These are phyloP conservation scores for Xylaria sp. DNA, from an alignment of 2,329 filamentous ascomycete species.

Conservation along the genomic window DNA sequence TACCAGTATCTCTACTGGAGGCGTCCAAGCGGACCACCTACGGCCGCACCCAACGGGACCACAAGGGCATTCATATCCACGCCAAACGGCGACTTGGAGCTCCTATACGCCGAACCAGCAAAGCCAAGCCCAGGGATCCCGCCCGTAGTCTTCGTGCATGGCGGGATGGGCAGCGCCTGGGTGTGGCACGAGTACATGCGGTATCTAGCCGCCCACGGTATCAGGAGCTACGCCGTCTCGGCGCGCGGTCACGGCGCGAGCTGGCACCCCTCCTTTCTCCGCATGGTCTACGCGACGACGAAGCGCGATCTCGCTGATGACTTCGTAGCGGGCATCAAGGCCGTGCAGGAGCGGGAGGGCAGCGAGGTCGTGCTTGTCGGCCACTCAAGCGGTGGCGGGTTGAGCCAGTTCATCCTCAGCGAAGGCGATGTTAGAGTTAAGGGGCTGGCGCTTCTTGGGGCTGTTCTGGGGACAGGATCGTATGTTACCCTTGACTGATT, in stretches of 20 bases:
- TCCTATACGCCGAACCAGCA: constrained; percentile 55
- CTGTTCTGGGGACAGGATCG: constrained; percentile 60
- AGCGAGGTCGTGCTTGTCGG: constrained; percentile 57
- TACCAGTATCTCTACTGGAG: constrained; percentile 50
- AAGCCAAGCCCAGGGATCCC: constrained; percentile 38
- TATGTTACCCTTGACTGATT: constrained; percentile 44
- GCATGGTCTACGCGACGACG: constrained; percentile 59
- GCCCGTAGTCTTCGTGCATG: constrained; percentile 63
- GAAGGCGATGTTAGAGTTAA: constrained; percentile 53
- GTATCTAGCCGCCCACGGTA: constrained; percentile 56
- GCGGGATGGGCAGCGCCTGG: constrained; percentile 63
- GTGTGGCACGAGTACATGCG: constrained; percentile 64
- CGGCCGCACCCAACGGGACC: constrained; percentile 53
- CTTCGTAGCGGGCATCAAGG: constrained; percentile 54
- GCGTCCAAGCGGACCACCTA: constrained; percentile 40
- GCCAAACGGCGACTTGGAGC: constrained; percentile 57
- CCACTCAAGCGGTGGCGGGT: constrained; percentile 62
- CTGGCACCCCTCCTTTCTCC: constrained; percentile 57
- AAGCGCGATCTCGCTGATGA: constrained; percentile 56
- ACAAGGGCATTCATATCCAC: constrained; percentile 57
- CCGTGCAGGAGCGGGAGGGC: constrained; percentile 49
- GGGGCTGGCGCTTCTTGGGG: constrained; percentile 58
- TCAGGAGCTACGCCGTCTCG: constrained; percentile 63
- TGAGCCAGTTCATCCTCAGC: constrained; percentile 60
- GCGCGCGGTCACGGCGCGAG: constrained; percentile 54